These are phyloP conservation scores for Penicillium fimorum DNA, from an alignment of 495 filamentous ascomycete species.

Conservation along the genomic window DNA sequence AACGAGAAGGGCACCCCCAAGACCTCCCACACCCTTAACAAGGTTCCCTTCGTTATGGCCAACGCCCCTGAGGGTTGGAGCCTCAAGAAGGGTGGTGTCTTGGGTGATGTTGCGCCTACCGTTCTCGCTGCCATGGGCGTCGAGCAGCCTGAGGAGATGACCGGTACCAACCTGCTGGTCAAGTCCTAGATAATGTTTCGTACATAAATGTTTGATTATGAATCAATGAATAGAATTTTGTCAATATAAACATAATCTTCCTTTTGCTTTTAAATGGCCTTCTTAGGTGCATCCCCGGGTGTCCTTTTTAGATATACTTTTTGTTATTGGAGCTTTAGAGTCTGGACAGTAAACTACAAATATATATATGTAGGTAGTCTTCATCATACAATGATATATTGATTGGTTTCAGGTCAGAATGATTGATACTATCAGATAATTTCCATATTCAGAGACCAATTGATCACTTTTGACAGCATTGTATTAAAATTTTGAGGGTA, in stretches of 20 bases:
- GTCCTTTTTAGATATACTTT: background rate
- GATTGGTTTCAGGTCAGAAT: background rate
- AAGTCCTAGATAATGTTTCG: conserved; percentile 48
- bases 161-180: conserved; percentile 75
- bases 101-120: conserved; percentile 95
- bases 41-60: conserved; percentile 96
- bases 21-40: conserved; percentile 96
- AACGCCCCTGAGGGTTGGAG: conserved; percentile 90
- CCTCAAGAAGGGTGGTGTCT: conserved; percentile 79
- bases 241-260: conserved; percentile 8
- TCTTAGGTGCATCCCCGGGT: background rate
- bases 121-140: conserved; percentile 88
- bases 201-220: conserved; percentile 18
- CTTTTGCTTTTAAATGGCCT: background rate
- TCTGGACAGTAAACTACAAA: background rate
- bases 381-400: background rate
- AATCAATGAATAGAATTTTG: conserved; percentile 27
- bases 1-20: conserved; percentile 92
- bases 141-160: conserved; percentile 87
- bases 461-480: conserved; percentile 6
- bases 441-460: background rate
- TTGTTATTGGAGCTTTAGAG: background rate
- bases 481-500: conserved; percentile 20
- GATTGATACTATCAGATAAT: background rate
- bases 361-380: background rate